Conservation (phyloP, 2,329 filamentous ascomycete genomes). For the Macrophomina pseudophaseolina region DNA sequence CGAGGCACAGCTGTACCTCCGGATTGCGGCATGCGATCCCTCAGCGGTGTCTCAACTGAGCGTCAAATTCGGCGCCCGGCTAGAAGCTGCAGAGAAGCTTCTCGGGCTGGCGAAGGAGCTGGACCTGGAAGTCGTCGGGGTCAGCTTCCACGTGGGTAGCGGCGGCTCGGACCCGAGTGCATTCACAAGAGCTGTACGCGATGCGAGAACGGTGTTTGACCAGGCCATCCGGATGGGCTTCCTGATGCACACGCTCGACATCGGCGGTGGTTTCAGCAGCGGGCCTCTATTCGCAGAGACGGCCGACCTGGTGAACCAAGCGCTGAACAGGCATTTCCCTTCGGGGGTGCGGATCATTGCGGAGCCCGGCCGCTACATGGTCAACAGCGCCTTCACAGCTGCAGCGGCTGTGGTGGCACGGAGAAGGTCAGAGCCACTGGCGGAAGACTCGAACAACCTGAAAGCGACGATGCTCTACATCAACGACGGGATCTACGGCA, state of each 20-base stretch:
- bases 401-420: conserved; percentile 92
- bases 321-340: conserved; percentile 86
- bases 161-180: conserved; percentile 86
- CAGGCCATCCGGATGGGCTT: conserved; percentile 75
- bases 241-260: conserved; percentile 79
- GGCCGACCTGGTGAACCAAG: conserved; percentile 53
- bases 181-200: conserved; percentile 82
- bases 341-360: conserved; percentile 80
- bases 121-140: conserved; percentile 82
- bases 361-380: conserved; percentile 92
- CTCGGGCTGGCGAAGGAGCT: conserved; percentile 76
- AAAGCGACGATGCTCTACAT: conserved; percentile 90
- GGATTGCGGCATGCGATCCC: conserved; percentile 91
- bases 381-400: conserved; percentile 83
- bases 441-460: conserved; percentile 57
- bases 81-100: conserved; percentile 76
- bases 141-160: conserved; percentile 94
- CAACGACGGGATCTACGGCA: conserved; percentile 93
- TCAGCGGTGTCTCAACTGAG: conserved; percentile 88
- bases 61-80: conserved; percentile 88
- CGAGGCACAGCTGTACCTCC: conserved; percentile 82
- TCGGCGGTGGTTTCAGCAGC: conserved; percentile 93
- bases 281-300: conserved; percentile 59
- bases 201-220: conserved; percentile 82
- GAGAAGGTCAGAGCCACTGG: conserved; percentile 74